Evolutionary conservation across 805 yeast species (phyloP).

Genomic region (Saccharomycopsis lassenensis): DNA sequence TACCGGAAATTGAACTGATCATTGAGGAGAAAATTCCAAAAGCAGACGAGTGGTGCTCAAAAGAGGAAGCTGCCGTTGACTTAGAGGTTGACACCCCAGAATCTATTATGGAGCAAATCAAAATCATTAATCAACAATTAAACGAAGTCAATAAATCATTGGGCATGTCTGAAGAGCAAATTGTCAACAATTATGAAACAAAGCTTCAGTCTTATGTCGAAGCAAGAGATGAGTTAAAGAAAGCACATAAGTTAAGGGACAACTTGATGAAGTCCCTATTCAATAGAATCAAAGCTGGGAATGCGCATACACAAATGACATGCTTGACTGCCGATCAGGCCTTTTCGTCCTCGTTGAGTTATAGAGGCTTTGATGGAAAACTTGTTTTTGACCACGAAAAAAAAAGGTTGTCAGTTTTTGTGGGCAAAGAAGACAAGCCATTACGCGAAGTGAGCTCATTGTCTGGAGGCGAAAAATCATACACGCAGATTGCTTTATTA

Average conservation of each 20-base stretch:
- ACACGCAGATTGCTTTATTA: constrained; percentile 78
- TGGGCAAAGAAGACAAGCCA: constrained; percentile 44
- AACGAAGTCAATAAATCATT: constrained; percentile 35
- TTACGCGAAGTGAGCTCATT: constrained; percentile 68
- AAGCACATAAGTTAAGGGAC: constrained; percentile 23
- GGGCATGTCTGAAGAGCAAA: constrained; percentile 35
- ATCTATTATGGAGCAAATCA: constrained; percentile 31
- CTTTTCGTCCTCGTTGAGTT: constrained; percentile 48
- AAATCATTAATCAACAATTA: constrained; percentile 30
- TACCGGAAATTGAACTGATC: constrained; percentile 3
- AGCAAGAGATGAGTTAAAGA: constrained; percentile 26
- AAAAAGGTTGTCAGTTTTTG: constrained; percentile 43
- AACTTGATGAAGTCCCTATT: constrained; percentile 28
- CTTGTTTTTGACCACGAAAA: constrained; percentile 50
- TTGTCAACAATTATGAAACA: constrained; percentile 25
- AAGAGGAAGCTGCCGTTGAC: constrained; percentile 31
- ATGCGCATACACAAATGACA: constrained; percentile 29
- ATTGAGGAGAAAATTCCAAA: constrained; percentile 15
- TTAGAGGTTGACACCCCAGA: constrained; percentile 30
- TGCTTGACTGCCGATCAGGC: constrained; percentile 40
- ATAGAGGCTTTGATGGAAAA: constrained; percentile 66
- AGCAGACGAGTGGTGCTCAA: constrained; percentile 28
- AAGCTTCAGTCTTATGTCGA: constrained; percentile 27
- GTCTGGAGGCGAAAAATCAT: constrained; percentile 96
- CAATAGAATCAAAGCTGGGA: constrained; percentile 33